Percentiles rank a stretch among this genome's conserved stretches.
Evolutionary conservation across 1,284 basidiomycete species (phyloP).

Genomic region (Tilletia caries): DNA sequence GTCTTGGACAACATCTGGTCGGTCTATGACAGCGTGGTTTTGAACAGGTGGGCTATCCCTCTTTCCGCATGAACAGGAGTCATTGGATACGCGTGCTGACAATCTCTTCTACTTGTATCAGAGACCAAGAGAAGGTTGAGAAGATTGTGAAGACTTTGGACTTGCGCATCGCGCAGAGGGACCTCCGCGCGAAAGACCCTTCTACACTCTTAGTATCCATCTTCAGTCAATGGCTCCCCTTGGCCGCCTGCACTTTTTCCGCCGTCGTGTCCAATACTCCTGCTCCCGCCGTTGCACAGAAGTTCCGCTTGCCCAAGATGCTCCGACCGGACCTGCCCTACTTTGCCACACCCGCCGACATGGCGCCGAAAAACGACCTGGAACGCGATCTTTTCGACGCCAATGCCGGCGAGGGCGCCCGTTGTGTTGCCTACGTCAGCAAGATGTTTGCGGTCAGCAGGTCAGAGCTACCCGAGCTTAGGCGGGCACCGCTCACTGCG

Average conservation of each 20-base stretch:
- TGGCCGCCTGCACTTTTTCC: constrained; percentile 89
- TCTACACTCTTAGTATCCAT: constrained; percentile 78
- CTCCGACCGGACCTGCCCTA: constrained; percentile 72
- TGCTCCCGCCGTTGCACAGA: constrained; percentile 77
- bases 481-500: constrained; percentile 62
- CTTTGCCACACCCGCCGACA: constrained; percentile 47
- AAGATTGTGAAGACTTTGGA: constrained; percentile 84
- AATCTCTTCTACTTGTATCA: neutral
- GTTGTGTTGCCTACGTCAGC: constrained; percentile 70
- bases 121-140: constrained; percentile 64
- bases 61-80: too few species aligned
- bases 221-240: constrained; percentile 92
- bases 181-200: constrained; percentile 86
- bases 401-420: constrained; percentile 56
- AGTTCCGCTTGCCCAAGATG: constrained; percentile 82
- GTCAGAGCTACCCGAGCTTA: constrained; percentile 76
- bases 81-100: neutral
- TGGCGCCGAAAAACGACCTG: constrained; percentile 58
- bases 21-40: constrained; percentile 64
- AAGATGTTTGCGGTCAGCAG: constrained; percentile 93
- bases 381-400: constrained; percentile 72
- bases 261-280: constrained; percentile 88
- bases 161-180: constrained; percentile 80
- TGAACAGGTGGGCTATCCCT: constrained; percentile 24
- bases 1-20: constrained; percentile 96